Evolutionary conservation across 2,329 filamentous ascomycete species (phyloP).

Genomic region (Phoma herbarum): DNA sequence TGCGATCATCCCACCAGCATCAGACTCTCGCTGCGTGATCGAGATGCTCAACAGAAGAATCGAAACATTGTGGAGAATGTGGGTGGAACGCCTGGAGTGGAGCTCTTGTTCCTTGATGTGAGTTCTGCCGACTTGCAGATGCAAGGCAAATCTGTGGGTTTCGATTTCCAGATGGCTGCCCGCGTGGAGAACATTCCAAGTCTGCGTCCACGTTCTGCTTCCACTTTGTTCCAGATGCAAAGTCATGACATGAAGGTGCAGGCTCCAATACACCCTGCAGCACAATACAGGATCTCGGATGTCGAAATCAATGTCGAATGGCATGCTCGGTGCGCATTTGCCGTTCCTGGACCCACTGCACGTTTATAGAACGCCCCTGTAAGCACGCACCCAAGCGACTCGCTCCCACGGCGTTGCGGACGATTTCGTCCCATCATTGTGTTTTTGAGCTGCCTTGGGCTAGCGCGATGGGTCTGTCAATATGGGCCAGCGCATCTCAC

Average conservation of each 20-base stretch:
- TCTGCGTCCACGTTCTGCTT: not conserved
- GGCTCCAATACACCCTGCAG: conserved; percentile 6
- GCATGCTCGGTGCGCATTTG: conserved; percentile 8
- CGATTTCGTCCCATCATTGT: conserved; percentile 3
- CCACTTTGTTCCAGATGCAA: not conserved
- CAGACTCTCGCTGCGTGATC: not conserved
- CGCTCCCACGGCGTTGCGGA: conserved; percentile 4
- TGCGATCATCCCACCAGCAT: not conserved
- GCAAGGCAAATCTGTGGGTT: conserved; percentile 1
- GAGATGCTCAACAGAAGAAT: conserved; percentile 8
- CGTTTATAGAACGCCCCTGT: conserved; percentile 17
- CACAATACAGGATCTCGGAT: conserved; percentile 1
- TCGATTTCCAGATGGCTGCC: not conserved
- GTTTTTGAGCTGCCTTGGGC: conserved; percentile 7
- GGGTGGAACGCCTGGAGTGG: conserved; percentile 12
- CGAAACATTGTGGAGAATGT: not conserved
- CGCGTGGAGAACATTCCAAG: conserved; percentile 1
- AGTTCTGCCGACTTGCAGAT: conserved; percentile 1
- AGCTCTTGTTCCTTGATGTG: not conserved
- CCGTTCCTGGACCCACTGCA: conserved; percentile 15
- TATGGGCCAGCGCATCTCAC: conserved; percentile 23
- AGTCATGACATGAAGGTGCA: not conserved
- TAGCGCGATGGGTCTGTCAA: conserved; percentile 21
- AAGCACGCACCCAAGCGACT: conserved; percentile 14
- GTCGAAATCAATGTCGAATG: not conserved